Conservation (phyloP, 179 eudicot species). For the Carnegiea gigantea region DNA sequence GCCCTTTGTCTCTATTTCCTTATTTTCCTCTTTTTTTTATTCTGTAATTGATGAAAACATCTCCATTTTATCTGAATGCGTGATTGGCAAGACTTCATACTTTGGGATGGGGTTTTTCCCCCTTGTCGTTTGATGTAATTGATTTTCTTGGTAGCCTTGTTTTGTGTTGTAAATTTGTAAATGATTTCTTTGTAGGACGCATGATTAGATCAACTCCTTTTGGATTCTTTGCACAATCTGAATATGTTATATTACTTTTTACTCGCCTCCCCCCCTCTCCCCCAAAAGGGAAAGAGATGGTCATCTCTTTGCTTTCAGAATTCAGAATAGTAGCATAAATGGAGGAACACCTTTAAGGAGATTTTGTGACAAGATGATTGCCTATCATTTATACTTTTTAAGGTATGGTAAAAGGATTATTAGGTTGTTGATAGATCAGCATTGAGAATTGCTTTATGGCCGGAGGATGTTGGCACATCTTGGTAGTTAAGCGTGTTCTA, state of each 20-base stretch:
- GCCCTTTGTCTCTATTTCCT: neutral
- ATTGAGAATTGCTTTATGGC: neutral
- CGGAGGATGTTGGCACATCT: neutral
- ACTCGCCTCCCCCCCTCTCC: too few relatives aligned
- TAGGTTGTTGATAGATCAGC: neutral
- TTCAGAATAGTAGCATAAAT: neutral
- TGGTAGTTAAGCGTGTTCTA: neutral
- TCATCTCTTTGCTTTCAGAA: neutral
- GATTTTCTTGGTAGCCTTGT: neutral
- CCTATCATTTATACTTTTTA: neutral
- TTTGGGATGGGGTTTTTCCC: neutral
- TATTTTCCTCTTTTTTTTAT: neutral
- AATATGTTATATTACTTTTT: neutral
- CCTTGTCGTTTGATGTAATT: neutral
- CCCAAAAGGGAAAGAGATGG: too few relatives aligned
- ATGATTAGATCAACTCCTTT: neutral
- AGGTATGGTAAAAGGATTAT: neutral
- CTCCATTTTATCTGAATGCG: neutral
- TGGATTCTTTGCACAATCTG: too few relatives aligned
- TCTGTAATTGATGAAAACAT: too few relatives aligned
- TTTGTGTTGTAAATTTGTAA: neutral
- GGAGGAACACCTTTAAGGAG: neutral
- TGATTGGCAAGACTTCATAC: neutral
- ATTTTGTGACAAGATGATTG: neutral
- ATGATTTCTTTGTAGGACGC: neutral